Evolutionary conservation across 345 rosid genomes (phyloP), one percentile per base, ranked within the genome.

Genomic region (Noccaea bulbosa): DNA sequence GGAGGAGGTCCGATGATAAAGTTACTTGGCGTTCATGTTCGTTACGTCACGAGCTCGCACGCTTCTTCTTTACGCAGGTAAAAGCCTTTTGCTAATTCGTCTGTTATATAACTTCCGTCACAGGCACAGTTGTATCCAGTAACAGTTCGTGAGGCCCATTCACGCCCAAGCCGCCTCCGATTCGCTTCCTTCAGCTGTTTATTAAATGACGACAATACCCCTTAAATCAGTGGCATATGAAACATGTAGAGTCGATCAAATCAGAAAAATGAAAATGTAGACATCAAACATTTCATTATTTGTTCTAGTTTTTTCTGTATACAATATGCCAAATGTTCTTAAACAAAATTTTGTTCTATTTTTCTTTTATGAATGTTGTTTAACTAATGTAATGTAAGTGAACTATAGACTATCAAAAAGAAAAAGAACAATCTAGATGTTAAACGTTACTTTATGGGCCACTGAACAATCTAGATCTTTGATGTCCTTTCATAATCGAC

Each of bases 101-200:
- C 78, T 75, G 78, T 75, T 7, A 68, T 68, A 6, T 67, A 61
- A 14, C 20, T 52, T 62, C 49, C 62, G 56, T 75, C 69, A 75
- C 70, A 62, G 78, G 0, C 70, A 35, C 4, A 41, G 30, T 14
- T 51, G 58, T 38, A 3, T 37, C 37, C 24, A 37, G n/a, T n/a
- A n/a, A n/a, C n/a, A n/a, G 27, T 53, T 68, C 78, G 78, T 69
- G 74, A 75, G 58, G 78, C 65, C 78, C 78, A 66, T 64, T 72
- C 39, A 63, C 16, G 37, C 65, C 40, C 69, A 54, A 27, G 63
- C 62, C 69, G 53, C 51, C 16, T 4, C 3, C 30, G 4, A 4
- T 27, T 51, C 30, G 60, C 34, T 51, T 40, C 56, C 56, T 51
- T 35, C 46, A n/a, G 7, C 60, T 40, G 7, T 4, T 0, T 1